Evolutionary conservation across 345 rosid genomes (phyloP).

Genomic region (Citrus maxima): DNA sequence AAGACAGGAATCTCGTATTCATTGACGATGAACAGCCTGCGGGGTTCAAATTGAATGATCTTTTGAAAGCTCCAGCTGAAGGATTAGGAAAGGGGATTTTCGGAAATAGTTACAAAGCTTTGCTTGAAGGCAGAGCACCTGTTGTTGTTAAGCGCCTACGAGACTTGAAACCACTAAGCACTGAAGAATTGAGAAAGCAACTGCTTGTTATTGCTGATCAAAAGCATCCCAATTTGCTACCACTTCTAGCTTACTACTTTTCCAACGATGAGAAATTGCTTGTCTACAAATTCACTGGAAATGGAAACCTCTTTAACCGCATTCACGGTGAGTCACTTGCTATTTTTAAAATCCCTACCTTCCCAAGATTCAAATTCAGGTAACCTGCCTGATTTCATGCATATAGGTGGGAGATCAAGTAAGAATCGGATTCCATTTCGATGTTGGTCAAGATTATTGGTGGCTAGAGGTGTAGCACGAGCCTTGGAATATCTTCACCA

Average conservation of each 20-base stretch:
- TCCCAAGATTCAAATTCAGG: too few species aligned
- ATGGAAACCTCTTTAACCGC: conserved; percentile 48
- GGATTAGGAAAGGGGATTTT: conserved; percentile 50
- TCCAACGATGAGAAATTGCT: conserved; percentile 66
- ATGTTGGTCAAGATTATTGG: conserved; percentile 47
- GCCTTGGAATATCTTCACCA: conserved; percentile 53
- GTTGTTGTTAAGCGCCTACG: conserved; percentile 44
- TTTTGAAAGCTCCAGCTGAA: conserved; percentile 50
- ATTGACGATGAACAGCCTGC: conserved; percentile 16
- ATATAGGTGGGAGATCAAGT: too few species aligned
- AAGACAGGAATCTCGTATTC: conserved; percentile 32
- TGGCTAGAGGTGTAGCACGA: conserved; percentile 41
- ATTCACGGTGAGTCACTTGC: conserved; percentile 40
- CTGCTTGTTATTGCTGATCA: conserved; percentile 22
- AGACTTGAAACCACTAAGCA: conserved; percentile 45
- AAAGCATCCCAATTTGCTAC: conserved; percentile 52
- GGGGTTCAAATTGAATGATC: conserved; percentile 37
- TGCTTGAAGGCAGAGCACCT: conserved; percentile 23
- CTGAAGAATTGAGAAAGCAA: conserved; percentile 37
- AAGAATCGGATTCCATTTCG: conserved; percentile 37
- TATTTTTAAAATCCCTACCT: too few species aligned
- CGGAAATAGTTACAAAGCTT: conserved; percentile 46
- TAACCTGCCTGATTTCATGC: too few species aligned
- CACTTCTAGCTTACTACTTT: conserved; percentile 65
- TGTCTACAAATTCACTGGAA: conserved; percentile 34